phyloP scores from a whole-genome alignment of 192 early-diverging fungal species.

The Chytriomyces sp. region DNA sequence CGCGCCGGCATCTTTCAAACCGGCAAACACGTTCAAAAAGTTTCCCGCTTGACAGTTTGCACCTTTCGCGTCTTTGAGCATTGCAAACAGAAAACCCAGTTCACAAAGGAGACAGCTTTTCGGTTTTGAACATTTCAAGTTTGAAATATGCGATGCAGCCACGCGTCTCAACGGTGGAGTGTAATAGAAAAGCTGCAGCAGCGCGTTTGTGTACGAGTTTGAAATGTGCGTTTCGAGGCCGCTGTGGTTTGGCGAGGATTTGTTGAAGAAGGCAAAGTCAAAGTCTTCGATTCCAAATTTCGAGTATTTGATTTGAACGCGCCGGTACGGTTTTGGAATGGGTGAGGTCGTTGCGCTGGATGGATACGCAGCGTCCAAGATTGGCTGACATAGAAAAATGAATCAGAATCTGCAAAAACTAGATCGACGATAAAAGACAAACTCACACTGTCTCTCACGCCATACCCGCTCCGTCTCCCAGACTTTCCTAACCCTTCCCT shows the following conservation, averaged over 20 bases:
- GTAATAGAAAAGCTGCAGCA: conserved; percentile 87
- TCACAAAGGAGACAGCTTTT: conserved; percentile 90
- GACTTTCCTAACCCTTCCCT: conserved; percentile 59
- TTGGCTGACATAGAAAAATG: conserved; percentile 10
- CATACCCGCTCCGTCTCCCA: neutral
- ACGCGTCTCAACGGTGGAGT: conserved; percentile 66
- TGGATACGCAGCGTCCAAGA: conserved; percentile 16
- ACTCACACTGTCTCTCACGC: conserved; percentile 20
- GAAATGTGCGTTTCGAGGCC: conserved; percentile 91
- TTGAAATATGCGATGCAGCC: conserved; percentile 69
- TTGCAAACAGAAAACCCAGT: conserved; percentile 88
- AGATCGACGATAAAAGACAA: neutral
- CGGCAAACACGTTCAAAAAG: conserved; percentile 83
- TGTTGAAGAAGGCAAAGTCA: conserved; percentile 97
- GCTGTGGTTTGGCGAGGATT: conserved; percentile 68
- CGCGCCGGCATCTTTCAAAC: conserved; percentile 81
- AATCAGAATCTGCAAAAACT: neutral
- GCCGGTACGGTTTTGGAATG: conserved; percentile 73
- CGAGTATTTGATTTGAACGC: conserved; percentile 87
- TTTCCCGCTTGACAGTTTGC: conserved; percentile 95
- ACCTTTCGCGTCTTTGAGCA: conserved; percentile 89
- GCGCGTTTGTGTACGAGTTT: conserved; percentile 89
- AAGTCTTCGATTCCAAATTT: conserved; percentile 98
- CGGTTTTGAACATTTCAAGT: conserved; percentile 44
- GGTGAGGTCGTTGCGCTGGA: neutral